These are phyloP conservation scores for Penicillium roqueforti DNA, from an alignment of 495 filamentous ascomycete species.

Conservation along the genomic window DNA sequence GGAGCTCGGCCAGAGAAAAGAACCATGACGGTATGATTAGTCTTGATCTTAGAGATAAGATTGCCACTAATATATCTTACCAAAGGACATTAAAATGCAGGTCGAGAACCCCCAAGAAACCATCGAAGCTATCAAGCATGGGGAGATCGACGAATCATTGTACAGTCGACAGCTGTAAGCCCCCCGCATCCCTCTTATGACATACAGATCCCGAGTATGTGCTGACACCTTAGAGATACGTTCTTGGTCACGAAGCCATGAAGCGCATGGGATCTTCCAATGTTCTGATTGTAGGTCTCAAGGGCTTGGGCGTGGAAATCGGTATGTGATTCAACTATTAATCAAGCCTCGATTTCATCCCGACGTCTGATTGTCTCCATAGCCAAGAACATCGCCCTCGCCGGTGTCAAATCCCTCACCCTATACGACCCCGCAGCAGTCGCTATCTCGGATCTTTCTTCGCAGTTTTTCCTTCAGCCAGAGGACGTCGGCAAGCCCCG, in stretches of 20 bases:
- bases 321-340: slow-evolving; percentile 38
- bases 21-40: slow-evolving; percentile 72
- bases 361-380: slow-evolving; percentile 3
- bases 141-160: slow-evolving; percentile 90
- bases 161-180: slow-evolving; percentile 91
- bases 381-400: slow-evolving; percentile 98
- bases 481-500: slow-evolving; percentile 91
- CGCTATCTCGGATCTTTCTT: slow-evolving; percentile 79
- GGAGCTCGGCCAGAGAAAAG: slow-evolving; percentile 68
- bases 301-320: slow-evolving; percentile 95
- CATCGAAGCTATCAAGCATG: slow-evolving; percentile 56
- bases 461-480: slow-evolving; percentile 90
- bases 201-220: neutral
- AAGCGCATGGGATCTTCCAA: slow-evolving; percentile 98
- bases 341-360: neutral
- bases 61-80: slow-evolving; percentile 15
- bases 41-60: neutral
- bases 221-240: slow-evolving; percentile 53
- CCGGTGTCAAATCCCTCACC: slow-evolving; percentile 86
- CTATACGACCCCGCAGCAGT: slow-evolving; percentile 81
- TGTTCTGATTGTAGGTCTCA: slow-evolving; percentile 85
- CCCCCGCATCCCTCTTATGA: neutral
- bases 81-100: slow-evolving; percentile 72
- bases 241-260: slow-evolving; percentile 98
- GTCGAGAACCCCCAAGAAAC: slow-evolving; percentile 61